A percentile compares a stretch with the other conserved stretches of the same genome.
Evolutionary conservation across 169 alveolate genomes (phyloP).

Genomic region (Cryptosporidium parvum): DNA sequence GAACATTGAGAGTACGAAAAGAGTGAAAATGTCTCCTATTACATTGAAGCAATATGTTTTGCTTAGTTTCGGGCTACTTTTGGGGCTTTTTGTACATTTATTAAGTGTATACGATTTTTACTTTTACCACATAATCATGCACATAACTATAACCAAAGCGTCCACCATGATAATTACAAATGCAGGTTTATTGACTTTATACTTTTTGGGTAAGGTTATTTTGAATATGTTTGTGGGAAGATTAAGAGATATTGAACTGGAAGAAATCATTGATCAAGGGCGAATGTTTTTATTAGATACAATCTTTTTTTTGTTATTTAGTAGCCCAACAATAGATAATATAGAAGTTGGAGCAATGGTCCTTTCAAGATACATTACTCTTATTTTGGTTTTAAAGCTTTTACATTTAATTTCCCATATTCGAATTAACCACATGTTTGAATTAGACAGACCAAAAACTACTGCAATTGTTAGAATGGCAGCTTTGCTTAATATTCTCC

Average conservation of each 20-base stretch:
- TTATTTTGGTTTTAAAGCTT: slow-evolving; percentile 83
- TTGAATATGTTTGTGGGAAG: slow-evolving; percentile 50
- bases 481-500: slow-evolving; percentile 63
- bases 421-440: slow-evolving; percentile 85
- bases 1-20: neutral
- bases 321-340: slow-evolving; percentile 87
- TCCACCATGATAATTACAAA: slow-evolving; percentile 54
- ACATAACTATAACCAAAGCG: slow-evolving; percentile 54
- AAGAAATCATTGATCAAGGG: slow-evolving; percentile 86
- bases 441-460: slow-evolving; percentile 84
- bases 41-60: slow-evolving; percentile 39
- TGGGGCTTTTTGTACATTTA: slow-evolving; percentile 36
- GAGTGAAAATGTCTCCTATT: slow-evolving; percentile 30
- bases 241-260: slow-evolving; percentile 16
- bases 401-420: slow-evolving; percentile 85
- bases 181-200: slow-evolving; percentile 30
- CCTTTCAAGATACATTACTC: slow-evolving; percentile 81
- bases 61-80: slow-evolving; percentile 17
- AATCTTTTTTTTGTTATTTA: slow-evolving; percentile 84
- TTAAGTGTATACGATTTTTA: slow-evolving; percentile 50
- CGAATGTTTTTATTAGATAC: slow-evolving; percentile 88
- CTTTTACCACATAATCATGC: slow-evolving; percentile 53
- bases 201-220: slow-evolving; percentile 6
- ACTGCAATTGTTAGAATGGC: slow-evolving; percentile 77
- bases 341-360: slow-evolving; percentile 83